Base-by-base conservation (phyloP, 768 basidiomycete species). In the Austroboletus festivus region DNA sequence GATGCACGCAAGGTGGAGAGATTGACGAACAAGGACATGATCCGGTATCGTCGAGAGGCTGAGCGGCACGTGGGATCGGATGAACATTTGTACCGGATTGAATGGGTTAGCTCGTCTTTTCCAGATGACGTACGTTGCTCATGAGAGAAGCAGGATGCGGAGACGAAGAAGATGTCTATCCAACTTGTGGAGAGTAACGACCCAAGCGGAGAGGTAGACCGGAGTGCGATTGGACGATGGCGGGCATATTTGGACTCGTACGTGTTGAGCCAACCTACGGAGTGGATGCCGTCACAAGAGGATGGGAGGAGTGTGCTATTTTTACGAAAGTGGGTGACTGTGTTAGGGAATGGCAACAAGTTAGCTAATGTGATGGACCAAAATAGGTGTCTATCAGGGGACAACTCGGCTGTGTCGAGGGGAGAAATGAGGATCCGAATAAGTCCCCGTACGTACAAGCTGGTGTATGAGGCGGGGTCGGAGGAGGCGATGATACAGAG, bases 11-110 rank as follows among this genome's bases (percentile, higher is more conserved):
- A 57, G 45, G 69, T 71, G 5, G 81, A 78, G 35, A 69, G 60
- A 42, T 67, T 82, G 42, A 79, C 78, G 23, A 76, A 77, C 46
- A 81, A 82, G 49, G 85, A 88, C 56, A 73, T 85, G 48, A 80
- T 90, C 52, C 78, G 82, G 51, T 91, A 91, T 71, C 81, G 89
- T 43, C 75, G 88, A 54, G 85, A 85, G 66, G 89, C 88, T 20
- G 89, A 92, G 64, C 77, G 76, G 42, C 82, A 86, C 57, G 80
- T 83, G 47, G 83, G 83, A 22, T 76, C 78, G 44, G 88, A 89
- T 56, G 86, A 89, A 54, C 81, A 87, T 69, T 64, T 89, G 53
- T 89, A 89, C 64, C 79, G 82, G 48, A 65, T 92, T 16, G 82
- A 89, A 74, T 91, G 87, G 88, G 89, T 89, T 8, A 63, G 55